A percentile compares a stretch with the other conserved stretches of the same genome.
phyloP scores from a whole-genome alignment of 257 asterid species.

The Capsicum rhomboideum region DNA sequence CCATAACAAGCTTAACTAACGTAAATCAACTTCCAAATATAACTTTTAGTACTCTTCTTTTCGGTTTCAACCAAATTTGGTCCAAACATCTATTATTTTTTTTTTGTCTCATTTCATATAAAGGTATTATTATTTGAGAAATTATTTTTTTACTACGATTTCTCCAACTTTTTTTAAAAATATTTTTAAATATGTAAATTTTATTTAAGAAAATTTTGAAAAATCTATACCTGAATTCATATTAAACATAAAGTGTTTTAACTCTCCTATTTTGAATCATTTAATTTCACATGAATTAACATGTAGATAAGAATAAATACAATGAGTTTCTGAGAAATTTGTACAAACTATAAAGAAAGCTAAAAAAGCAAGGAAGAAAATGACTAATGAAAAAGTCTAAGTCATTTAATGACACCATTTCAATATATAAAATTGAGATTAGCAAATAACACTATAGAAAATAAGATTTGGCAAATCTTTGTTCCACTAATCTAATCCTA shows the following conservation, averaged over 20 bases:
- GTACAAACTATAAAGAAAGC: background rate
- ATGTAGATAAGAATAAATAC: background rate
- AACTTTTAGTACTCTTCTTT: no score
- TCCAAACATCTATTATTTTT: no score
- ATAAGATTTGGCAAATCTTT: constrained; percentile 43
- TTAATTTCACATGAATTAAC: background rate
- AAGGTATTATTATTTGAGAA: background rate
- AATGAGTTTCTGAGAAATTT: background rate
- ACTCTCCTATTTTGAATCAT: background rate
- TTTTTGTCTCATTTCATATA: background rate
- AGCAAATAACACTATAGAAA: constrained; percentile 6
- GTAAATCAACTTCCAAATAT: no score
- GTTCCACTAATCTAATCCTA: constrained; percentile 21
- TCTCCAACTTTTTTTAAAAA: background rate
- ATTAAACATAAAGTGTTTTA: background rate
- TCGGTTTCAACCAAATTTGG: no score
- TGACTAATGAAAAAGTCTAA: background rate
- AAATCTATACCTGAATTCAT: no score
- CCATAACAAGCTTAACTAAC: background rate
- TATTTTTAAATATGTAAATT: background rate
- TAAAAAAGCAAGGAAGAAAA: background rate
- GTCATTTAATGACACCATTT: constrained; percentile 3
- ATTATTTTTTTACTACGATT: background rate
- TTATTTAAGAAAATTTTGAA: no score
- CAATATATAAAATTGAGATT: background rate